A percentile compares a stretch with the other conserved stretches of the same genome.
Evolutionary conservation across 2,329 filamentous ascomycete genomes (phyloP).

Genomic region (Curvularia eragrostidis): DNA sequence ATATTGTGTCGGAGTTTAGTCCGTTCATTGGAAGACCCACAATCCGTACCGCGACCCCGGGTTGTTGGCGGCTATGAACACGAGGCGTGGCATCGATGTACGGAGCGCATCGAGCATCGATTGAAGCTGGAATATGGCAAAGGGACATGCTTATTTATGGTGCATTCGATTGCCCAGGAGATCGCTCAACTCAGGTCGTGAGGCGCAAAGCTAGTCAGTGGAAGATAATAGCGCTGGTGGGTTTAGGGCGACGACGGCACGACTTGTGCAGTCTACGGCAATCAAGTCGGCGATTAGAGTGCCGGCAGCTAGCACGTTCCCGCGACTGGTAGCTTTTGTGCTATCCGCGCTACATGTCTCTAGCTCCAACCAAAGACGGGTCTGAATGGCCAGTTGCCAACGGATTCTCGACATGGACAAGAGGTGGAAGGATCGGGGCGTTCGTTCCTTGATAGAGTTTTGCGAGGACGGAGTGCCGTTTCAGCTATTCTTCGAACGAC

Average conservation of each 20-base stretch:
- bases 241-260: background rate
- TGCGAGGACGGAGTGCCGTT: conserved; percentile 5
- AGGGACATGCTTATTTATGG: background rate
- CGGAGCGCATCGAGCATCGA: background rate
- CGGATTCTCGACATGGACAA: background rate
- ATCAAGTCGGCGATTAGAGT: conserved; percentile 7
- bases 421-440: background rate
- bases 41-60: conserved; percentile 22
- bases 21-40: conserved; percentile 19
- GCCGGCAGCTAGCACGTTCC: conserved; percentile 13
- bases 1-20: conserved; percentile 20
- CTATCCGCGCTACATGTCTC: conserved; percentile 8
- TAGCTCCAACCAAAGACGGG: conserved; percentile 3
- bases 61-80: conserved; percentile 13
- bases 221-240: background rate
- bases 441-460: conserved; percentile 3
- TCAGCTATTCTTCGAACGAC: conserved; percentile 1
- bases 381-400: conserved; percentile 2
- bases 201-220: background rate
- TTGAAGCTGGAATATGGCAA: background rate
- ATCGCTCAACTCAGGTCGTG: background rate
- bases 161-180: background rate
- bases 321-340: conserved; percentile 10
- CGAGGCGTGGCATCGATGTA: conserved; percentile 1
- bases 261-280: conserved; percentile 6